Conservation (phyloP, 768 basidiomycete genomes). For the Coprinopsis sp. region DNA sequence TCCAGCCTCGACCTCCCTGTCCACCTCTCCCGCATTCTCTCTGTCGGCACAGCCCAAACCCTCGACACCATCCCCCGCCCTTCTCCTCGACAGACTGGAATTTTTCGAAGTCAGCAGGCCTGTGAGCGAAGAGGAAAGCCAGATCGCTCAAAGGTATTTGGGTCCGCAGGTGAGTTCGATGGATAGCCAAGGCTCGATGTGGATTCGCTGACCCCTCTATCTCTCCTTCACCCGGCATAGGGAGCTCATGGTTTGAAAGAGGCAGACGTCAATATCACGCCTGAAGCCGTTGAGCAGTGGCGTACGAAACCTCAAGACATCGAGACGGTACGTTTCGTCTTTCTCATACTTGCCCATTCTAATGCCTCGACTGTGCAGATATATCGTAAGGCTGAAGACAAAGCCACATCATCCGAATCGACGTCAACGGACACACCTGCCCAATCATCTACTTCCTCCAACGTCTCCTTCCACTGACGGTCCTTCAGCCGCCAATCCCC, state of each 20-base stretch:
- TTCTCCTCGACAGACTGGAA: too few relatives aligned
- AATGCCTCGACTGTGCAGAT: too few relatives aligned
- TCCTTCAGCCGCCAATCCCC: conserved; percentile 18
- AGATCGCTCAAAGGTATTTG: conserved; percentile 84
- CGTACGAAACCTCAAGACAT: conserved; percentile 92
- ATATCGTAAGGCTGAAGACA: too few relatives aligned
- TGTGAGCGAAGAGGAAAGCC: conserved; percentile 87
- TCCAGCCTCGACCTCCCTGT: conserved; percentile 92
- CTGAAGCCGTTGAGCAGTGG: conserved; percentile 82
- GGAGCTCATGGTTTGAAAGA: conserved; percentile 83
- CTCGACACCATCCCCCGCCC: too few relatives aligned
- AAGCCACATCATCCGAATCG: too few relatives aligned
- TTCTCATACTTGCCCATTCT: too few relatives aligned
- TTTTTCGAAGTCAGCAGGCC: conserved; percentile 93
- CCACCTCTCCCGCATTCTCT: conserved; percentile 91
- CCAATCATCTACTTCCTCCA: conserved; percentile 8
- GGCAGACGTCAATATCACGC: conserved; percentile 77
- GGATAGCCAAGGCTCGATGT: background rate
- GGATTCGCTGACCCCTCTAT: background rate
- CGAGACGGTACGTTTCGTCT: too few relatives aligned
- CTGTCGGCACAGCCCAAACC: conserved; percentile 96
- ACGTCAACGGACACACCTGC: too few relatives aligned
- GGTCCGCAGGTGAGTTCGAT: conserved; percentile 57
- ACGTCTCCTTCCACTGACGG: too few relatives aligned
- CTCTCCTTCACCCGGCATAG: conserved; percentile 82